A percentile compares a stretch with the other conserved stretches of the same genome.
Conservation (phyloP, 1,284 basidiomycete species). For the Laetiporus sulphureus region DNA sequence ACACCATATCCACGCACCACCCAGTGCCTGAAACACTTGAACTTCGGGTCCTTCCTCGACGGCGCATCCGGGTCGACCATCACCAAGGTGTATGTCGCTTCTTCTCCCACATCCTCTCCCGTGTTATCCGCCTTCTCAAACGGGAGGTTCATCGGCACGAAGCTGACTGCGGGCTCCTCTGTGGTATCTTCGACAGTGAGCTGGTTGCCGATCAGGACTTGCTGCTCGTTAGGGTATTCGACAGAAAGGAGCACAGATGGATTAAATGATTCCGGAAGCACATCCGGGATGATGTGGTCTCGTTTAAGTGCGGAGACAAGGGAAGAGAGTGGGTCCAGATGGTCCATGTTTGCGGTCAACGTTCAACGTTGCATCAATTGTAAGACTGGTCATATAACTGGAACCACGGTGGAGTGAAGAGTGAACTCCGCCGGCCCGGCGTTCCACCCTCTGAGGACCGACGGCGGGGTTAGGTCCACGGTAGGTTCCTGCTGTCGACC, state of each 20-base stretch:
- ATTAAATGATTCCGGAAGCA: conserved; percentile 40
- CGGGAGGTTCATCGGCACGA: conserved; percentile 38
- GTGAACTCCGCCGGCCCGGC: too few relatives aligned
- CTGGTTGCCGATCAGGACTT: conserved; percentile 44
- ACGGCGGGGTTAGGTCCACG: too few relatives aligned
- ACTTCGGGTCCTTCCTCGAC: conserved; percentile 45
- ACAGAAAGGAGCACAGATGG: conserved; percentile 50
- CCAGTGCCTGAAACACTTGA: conserved; percentile 60
- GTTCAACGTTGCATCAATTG: too few relatives aligned
- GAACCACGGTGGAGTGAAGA: too few relatives aligned
- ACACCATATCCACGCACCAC: conserved; percentile 33
- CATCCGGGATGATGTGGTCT: conserved; percentile 48
- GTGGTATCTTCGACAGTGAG: conserved; percentile 39
- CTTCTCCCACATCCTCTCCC: conserved; percentile 17
- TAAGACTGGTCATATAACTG: too few relatives aligned
- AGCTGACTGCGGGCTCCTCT: conserved; percentile 45
- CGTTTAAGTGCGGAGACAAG: conserved; percentile 34
- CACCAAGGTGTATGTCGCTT: conserved; percentile 50
- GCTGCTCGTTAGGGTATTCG: conserved; percentile 41
- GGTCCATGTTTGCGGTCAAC: too few relatives aligned
- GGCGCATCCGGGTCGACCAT: conserved; percentile 71
- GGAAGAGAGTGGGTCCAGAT: conserved; percentile 33
- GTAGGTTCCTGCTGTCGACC: too few relatives aligned
- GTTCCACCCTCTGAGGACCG: too few relatives aligned
- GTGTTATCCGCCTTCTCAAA: conserved; percentile 23